Evolutionary conservation across 768 basidiomycete species (phyloP).

Genomic region (Leccinum fibrillosum): DNA sequence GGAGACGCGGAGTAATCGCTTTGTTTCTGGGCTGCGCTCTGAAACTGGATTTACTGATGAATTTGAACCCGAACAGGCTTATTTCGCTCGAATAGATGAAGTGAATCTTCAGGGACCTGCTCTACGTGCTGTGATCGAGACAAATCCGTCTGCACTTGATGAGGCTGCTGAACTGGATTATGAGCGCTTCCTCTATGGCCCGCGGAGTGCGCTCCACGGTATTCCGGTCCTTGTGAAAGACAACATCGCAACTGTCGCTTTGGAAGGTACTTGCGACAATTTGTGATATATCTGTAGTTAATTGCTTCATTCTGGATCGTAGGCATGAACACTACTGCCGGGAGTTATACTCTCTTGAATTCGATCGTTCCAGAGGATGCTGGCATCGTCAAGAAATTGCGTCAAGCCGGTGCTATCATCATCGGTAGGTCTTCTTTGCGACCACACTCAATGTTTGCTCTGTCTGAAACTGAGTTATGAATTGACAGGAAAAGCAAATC

Average conservation of each 20-base stretch:
- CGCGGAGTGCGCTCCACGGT: slow-evolving; percentile 35
- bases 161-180: slow-evolving; percentile 34
- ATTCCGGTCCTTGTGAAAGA: slow-evolving; percentile 39
- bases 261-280: slow-evolving; percentile 18
- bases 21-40: no score
- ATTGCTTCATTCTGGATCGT: neutral
- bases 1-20: neutral
- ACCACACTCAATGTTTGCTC: neutral
- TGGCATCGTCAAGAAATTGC: slow-evolving; percentile 30
- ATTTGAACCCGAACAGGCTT: slow-evolving; percentile 29
- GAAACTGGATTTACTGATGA: neutral
- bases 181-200: slow-evolving; percentile 28
- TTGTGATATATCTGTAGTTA: neutral
- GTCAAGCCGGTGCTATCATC: slow-evolving; percentile 34
- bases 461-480: neutral
- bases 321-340: slow-evolving; percentile 43
- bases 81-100: slow-evolving; percentile 41
- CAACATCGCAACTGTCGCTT: slow-evolving; percentile 30
- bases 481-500: slow-evolving; percentile 48
- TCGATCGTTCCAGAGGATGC: slow-evolving; percentile 36
- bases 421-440: slow-evolving; percentile 20
- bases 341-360: slow-evolving; percentile 35
- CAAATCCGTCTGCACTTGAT: slow-evolving; percentile 35
- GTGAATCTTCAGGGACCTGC: slow-evolving; percentile 38
- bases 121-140: slow-evolving; percentile 40